Conservation (phyloP, 345 rosid genomes). For the Arabidopsis arenosa region DNA sequence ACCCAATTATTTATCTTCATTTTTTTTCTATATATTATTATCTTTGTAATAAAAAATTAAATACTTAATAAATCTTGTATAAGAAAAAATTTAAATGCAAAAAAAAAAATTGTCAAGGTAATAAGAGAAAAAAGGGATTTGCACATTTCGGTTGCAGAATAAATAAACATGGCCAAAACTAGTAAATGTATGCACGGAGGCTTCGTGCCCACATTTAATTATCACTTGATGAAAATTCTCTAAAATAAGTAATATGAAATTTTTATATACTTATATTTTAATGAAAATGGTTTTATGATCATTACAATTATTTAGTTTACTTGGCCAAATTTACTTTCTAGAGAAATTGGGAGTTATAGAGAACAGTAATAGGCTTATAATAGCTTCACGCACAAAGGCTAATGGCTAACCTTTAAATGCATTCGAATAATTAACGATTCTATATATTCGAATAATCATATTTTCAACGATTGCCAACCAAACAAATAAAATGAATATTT, state of each 20-base stretch:
- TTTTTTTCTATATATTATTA: too few species aligned
- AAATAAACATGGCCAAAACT: neutral
- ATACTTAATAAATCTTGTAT: too few species aligned
- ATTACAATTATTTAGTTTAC: neutral
- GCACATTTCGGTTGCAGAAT: too few species aligned
- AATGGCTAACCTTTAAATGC: constrained; percentile 18
- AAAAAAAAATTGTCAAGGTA: too few species aligned
- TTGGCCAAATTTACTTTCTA: neutral
- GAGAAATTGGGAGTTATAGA: neutral
- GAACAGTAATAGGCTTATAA: neutral
- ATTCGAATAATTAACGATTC: neutral
- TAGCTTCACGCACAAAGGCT: constrained; percentile 23
- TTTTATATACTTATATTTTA: neutral
- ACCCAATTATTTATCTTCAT: neutral
- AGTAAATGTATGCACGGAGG: neutral
- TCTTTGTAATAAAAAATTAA: too few species aligned
- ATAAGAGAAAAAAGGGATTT: too few species aligned
- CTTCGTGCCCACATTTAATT: neutral
- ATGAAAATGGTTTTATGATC: neutral
- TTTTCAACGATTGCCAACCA: constrained; percentile 2
- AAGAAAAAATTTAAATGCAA: too few species aligned
- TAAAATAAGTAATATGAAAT: neutral
- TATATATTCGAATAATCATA: neutral
- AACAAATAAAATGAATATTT: neutral
- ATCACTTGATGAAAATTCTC: neutral